Evolutionary conservation across 768 basidiomycete genomes (phyloP).

Genomic region (Nidularia sp.): DNA sequence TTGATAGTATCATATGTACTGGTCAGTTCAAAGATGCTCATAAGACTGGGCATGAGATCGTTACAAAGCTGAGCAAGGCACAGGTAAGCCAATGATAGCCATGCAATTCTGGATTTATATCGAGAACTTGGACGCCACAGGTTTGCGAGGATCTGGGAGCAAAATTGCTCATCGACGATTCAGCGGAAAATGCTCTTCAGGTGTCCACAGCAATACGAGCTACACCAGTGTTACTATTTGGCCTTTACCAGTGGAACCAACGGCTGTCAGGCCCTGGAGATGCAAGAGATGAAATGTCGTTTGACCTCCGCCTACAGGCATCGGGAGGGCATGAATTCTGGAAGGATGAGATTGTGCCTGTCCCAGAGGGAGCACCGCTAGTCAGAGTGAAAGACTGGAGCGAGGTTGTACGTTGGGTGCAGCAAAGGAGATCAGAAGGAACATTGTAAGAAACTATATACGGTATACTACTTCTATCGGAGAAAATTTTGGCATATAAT

Average conservation of each 20-base stretch:
- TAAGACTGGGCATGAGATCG: conserved; percentile 38
- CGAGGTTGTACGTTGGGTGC: conserved; percentile 49
- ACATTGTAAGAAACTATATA: conserved; percentile 8
- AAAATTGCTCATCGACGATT: conserved; percentile 73
- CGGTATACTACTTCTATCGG: too few relatives aligned
- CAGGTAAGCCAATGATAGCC: conserved; percentile 36
- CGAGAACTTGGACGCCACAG: conserved; percentile 21
- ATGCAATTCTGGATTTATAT: not conserved
- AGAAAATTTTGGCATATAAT: too few relatives aligned
- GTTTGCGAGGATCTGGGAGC: conserved; percentile 64
- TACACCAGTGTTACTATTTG: conserved; percentile 67
- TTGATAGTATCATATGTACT: conserved; percentile 65
- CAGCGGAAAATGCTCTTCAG: conserved; percentile 69
- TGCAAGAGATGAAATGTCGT: conserved; percentile 48
- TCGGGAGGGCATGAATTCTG: conserved; percentile 53
- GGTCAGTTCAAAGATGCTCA: conserved; percentile 62
- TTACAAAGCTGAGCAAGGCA: conserved; percentile 66
- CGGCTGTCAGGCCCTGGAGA: conserved; percentile 44
- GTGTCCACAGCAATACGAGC: conserved; percentile 45
- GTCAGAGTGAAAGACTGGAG: conserved; percentile 61
- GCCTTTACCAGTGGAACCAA: conserved; percentile 74
- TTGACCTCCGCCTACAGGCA: conserved; percentile 41
- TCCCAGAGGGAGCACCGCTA: conserved; percentile 46
- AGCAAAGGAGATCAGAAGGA: conserved; percentile 19
- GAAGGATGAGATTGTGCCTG: conserved; percentile 44